Evolutionary conservation across 805 yeast species (phyloP).

Genomic region (Schwanniomyces vanrijiae): DNA sequence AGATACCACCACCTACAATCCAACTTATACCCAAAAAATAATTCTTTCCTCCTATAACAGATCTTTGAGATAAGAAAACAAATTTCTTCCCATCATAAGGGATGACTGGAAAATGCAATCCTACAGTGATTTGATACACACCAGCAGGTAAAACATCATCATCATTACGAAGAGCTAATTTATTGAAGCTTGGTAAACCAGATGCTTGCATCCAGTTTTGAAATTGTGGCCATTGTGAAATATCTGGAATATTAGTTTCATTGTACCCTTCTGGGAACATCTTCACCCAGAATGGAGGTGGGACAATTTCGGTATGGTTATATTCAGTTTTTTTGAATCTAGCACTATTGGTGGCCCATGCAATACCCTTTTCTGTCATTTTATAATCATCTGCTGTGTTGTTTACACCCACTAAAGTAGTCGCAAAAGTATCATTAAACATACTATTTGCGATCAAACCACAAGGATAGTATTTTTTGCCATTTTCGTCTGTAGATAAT

Average conservation of each 20-base stretch:
- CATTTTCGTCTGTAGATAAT: slow-evolving; percentile 34
- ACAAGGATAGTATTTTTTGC: slow-evolving; percentile 70
- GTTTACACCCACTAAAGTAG: slow-evolving; percentile 35
- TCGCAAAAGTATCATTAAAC: slow-evolving; percentile 67
- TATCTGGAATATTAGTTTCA: slow-evolving; percentile 43
- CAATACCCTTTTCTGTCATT: slow-evolving; percentile 40
- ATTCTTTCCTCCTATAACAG: slow-evolving; percentile 77
- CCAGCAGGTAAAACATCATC: slow-evolving; percentile 56
- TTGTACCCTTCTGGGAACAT: slow-evolving; percentile 44
- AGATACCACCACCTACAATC: slow-evolving; percentile 73
- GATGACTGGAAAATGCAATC: slow-evolving; percentile 77
- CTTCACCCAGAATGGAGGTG: slow-evolving; percentile 49
- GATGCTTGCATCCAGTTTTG: slow-evolving; percentile 49
- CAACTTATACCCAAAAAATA: slow-evolving; percentile 69
- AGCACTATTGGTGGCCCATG: slow-evolving; percentile 39
- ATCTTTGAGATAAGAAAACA: slow-evolving; percentile 65
- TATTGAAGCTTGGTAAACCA: slow-evolving; percentile 41
- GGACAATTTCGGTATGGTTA: slow-evolving; percentile 35
- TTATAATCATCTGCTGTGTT: slow-evolving; percentile 31
- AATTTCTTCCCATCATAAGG: slow-evolving; percentile 68
- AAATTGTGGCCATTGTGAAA: slow-evolving; percentile 43
- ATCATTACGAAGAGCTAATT: slow-evolving; percentile 61
- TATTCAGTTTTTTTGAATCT: slow-evolving; percentile 44
- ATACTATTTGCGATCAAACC: slow-evolving; percentile 80
- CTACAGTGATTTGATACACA: slow-evolving; percentile 61